These are phyloP conservation scores for Aspergillus puulaauensis DNA, from an alignment of 2,329 filamentous ascomycete species.

Conservation along the genomic window DNA sequence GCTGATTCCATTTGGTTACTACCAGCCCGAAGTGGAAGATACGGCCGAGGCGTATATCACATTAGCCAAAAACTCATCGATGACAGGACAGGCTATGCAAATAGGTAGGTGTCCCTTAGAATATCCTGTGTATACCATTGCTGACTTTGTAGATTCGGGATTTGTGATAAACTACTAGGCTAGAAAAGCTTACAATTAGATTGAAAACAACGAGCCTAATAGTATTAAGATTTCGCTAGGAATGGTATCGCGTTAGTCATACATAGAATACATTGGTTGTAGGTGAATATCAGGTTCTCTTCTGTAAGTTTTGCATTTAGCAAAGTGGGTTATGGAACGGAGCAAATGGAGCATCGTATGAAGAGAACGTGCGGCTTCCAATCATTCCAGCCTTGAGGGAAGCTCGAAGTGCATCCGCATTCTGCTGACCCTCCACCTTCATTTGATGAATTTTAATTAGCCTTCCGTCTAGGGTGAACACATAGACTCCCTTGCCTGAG, in stretches of 20 bases:
- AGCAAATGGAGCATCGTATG: slow-evolving; percentile 25
- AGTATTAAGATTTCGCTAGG: slow-evolving; percentile 1
- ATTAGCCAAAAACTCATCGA: slow-evolving; percentile 45
- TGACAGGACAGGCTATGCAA: slow-evolving; percentile 47
- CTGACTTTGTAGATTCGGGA: slow-evolving; percentile 33
- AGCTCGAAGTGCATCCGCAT: slow-evolving; percentile 35
- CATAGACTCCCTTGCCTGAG: slow-evolving; percentile 31
- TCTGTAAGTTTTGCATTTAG: slow-evolving; percentile 6
- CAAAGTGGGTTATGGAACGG: slow-evolving; percentile 35
- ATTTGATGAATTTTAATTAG: slow-evolving; percentile 37
- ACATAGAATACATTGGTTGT: slow-evolving; percentile 1
- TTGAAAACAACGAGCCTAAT: background rate
- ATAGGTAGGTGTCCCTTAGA: slow-evolving; percentile 35
- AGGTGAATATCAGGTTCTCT: background rate
- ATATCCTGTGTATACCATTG: background rate
- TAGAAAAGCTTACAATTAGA: background rate
- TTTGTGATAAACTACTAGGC: slow-evolving; percentile 24
- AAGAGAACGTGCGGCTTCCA: slow-evolving; percentile 28
- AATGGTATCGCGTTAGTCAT: slow-evolving; percentile 22
- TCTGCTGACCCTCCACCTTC: slow-evolving; percentile 41
- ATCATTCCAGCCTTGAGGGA: slow-evolving; percentile 43
- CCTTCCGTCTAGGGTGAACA: slow-evolving; percentile 38
- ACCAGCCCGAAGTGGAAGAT: slow-evolving; percentile 43
- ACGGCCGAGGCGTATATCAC: slow-evolving; percentile 41
- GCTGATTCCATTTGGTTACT: slow-evolving; percentile 6